A percentile compares a stretch with the other conserved stretches of the same genome.
Evolutionary conservation across 2,329 filamentous ascomycete species (phyloP).

Genomic region (Colletotrichum chrysophilum): DNA sequence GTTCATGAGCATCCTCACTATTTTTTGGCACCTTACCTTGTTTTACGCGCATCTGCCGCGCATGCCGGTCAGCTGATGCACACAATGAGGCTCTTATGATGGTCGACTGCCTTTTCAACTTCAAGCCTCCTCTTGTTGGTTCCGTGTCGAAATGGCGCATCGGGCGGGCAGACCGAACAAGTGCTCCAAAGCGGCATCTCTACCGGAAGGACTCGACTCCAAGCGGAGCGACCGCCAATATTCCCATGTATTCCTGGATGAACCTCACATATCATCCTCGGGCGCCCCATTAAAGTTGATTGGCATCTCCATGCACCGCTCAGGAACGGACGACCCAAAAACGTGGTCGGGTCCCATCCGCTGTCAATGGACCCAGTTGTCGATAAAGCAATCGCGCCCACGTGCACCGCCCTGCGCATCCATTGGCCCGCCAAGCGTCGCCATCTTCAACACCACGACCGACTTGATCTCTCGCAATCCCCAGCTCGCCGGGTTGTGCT

Average conservation of each 20-base stretch:
- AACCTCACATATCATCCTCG: not conserved
- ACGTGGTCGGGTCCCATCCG: conserved; percentile 6
- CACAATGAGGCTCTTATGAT: not conserved
- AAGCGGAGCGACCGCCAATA: not conserved
- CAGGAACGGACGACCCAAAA: not conserved
- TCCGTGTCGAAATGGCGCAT: not conserved
- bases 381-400: conserved; percentile 5
- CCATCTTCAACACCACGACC: not conserved
- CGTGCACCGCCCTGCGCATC: conserved; percentile 30
- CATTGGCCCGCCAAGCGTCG: conserved; percentile 29
- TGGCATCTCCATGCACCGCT: not conserved
- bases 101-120: not conserved
- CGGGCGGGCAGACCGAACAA: not conserved
- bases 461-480: not conserved
- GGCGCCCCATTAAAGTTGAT: not conserved
- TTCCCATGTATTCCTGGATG: not conserved
- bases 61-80: not conserved
- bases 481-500: not conserved
- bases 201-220: not conserved
- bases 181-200: not conserved
- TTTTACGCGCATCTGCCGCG: conserved; percentile 1
- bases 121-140: not conserved
- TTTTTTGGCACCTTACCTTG: not conserved
- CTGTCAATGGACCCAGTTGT: conserved; percentile 1
- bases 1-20: not conserved